Base-by-base conservation (phyloP, 2,329 filamentous ascomycete species). In the Elsinoe perseae region DNA sequence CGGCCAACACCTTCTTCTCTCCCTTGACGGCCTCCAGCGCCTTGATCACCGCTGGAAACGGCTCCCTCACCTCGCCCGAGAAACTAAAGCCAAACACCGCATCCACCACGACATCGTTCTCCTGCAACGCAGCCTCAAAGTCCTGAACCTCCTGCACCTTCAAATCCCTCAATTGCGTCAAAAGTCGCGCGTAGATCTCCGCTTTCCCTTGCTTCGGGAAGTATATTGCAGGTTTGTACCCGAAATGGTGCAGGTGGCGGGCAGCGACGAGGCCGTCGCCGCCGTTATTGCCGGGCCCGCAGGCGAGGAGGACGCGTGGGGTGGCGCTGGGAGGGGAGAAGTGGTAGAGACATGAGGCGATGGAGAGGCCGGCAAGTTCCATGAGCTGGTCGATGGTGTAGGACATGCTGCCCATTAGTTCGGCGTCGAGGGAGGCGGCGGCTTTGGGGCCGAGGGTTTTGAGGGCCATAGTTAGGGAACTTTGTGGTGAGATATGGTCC, bases 31-130 rank as follows among this genome's bases (percentile, higher is more conserved):
- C 78, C 63, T 89, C 82, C 34, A 98, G 77, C 6, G 86, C 83
- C 59, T 80, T 75, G 63, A 98, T 95, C 12, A 96, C 86, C 0
- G 78, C 78, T 0, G 85, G 84, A 67, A 97, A 98, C 1, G 93
- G 93, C 62, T 95, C 89, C n/a, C 93, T 84, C 54, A 98, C 85
- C 61, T 93, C 85, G 5, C 91, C 92, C 1, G 84, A 85, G 74
- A 98, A 98, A 59, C 87, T 93, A 75, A 98, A 98, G 6, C 89
- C 86, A 68, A 98, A 98, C 60, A 98, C 89, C 8, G 93, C 89
- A 71, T 98, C 93, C 58, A 98, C 77, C 54, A 98, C 74, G 62
- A 95, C 87, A 67, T 96, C 86, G 1, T 86, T 80, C 54, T 82
- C 77, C 44, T 76, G 72, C 5, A 95, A 69, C 4, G 87, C 85